A percentile compares a stretch with the other conserved stretches of the same genome.
Evolutionary conservation across 371 early-diverging fungal species (phyloP).

Genomic region (Mucor mucedo): DNA sequence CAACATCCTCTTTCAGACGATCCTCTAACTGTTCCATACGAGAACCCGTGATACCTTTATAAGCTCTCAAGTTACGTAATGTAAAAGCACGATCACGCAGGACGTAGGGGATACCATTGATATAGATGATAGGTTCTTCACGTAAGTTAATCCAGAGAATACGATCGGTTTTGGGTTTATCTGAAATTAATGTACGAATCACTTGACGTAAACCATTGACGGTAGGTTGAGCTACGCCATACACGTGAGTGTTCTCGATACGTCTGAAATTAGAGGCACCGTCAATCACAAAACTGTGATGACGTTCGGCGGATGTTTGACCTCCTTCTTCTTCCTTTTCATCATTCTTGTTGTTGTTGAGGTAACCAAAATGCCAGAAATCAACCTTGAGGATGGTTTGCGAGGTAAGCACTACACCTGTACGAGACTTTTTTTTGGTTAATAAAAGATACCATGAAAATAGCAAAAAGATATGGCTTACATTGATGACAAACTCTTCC

Average conservation of each 20-base stretch:
- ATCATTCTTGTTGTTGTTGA: neutral
- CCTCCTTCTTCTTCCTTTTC: constrained; percentile 9
- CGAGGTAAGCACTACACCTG: constrained; percentile 68
- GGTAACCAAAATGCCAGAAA: constrained; percentile 58
- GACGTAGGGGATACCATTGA: constrained; percentile 78
- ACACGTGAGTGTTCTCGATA: constrained; percentile 49
- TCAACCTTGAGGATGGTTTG: constrained; percentile 79
- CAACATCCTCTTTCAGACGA: constrained; percentile 70
- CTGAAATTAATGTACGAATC: constrained; percentile 37
- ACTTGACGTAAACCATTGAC: constrained; percentile 64
- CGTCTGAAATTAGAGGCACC: constrained; percentile 58
- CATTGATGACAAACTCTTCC: constrained; percentile 67
- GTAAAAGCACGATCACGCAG: constrained; percentile 71
- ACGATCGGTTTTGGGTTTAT: constrained; percentile 32
- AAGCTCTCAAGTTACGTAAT: constrained; percentile 70
- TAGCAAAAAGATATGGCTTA: constrained; percentile 22
- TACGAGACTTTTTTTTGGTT: constrained; percentile 50
- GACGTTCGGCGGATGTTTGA: constrained; percentile 25
- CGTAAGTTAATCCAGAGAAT: constrained; percentile 78
- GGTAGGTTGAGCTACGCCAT: constrained; percentile 78
- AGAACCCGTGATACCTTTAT: constrained; percentile 70
- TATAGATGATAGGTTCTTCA: constrained; percentile 79
- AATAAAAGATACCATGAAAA: neutral
- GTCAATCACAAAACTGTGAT: constrained; percentile 44
- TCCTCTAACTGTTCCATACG: constrained; percentile 74